Conservation (phyloP, 495 filamentous ascomycete species). For the Parathielavia appendiculata region DNA sequence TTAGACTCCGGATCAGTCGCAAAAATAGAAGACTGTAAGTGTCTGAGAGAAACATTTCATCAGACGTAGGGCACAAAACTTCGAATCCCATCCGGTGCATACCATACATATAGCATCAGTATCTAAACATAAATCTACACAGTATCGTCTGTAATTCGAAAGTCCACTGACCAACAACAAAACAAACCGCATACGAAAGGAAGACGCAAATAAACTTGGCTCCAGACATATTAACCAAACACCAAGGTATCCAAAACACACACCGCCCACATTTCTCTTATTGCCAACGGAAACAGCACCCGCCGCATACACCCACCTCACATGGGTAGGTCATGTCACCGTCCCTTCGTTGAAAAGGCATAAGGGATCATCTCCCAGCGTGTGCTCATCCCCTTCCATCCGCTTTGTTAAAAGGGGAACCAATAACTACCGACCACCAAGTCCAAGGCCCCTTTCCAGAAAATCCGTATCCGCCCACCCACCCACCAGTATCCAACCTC, state of each 20-base stretch:
- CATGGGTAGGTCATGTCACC: background rate
- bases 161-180: too few relatives aligned
- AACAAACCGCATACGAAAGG: too few relatives aligned
- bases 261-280: background rate
- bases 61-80: too few relatives aligned
- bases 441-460: background rate
- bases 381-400: background rate
- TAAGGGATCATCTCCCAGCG: background rate
- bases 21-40: too few relatives aligned
- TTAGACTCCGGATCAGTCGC: too few relatives aligned
- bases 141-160: too few relatives aligned
- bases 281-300: background rate
- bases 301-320: background rate
- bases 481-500: background rate
- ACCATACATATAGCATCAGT: too few relatives aligned
- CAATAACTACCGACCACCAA: background rate
- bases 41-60: too few relatives aligned
- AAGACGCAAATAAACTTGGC: too few relatives aligned
- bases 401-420: background rate
- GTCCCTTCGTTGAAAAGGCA: slow-evolving; percentile 6
- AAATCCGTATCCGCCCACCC: background rate
- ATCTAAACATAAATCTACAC: too few relatives aligned
- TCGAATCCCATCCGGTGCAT: too few relatives aligned
- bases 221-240: background rate
- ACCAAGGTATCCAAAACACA: slow-evolving; percentile 1